These are phyloP conservation scores for Parasarocladium wereldwijsianum DNA, from an alignment of 2,329 filamentous ascomycete species.

Conservation along the genomic window DNA sequence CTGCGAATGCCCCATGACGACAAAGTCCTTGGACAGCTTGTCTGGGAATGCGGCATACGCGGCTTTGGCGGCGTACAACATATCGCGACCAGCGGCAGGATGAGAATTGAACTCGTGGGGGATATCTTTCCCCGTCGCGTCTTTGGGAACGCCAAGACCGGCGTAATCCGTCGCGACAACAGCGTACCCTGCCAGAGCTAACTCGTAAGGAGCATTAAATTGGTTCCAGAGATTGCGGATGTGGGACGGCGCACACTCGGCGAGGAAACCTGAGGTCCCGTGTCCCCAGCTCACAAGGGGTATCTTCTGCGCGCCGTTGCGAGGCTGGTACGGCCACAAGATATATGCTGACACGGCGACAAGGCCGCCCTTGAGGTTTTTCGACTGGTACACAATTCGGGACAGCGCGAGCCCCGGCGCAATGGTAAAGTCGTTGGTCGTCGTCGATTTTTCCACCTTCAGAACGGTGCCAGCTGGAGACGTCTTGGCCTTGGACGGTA, in stretches of 20 bases:
- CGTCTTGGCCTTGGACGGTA: constrained; percentile 9
- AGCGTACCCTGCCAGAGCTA: constrained; percentile 26
- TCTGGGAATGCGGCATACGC: constrained; percentile 22
- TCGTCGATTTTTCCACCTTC: constrained; percentile 23
- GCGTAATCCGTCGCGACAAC: constrained; percentile 30
- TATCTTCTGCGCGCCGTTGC: constrained; percentile 5
- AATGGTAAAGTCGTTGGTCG: constrained; percentile 21
- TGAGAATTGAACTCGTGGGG: constrained; percentile 15
- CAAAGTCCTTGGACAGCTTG: constrained; percentile 19
- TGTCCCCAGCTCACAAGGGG: constrained; percentile 27
- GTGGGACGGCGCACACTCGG: constrained; percentile 23
- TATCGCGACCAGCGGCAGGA: constrained; percentile 24
- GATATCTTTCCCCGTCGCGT: constrained; percentile 18
- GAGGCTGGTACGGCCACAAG: constrained; percentile 27
- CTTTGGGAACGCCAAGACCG: constrained; percentile 23
- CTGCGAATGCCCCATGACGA: constrained; percentile 30
- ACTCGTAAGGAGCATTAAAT: constrained; percentile 20
- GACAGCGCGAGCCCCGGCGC: constrained; percentile 27
- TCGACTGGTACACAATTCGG: constrained; percentile 31
- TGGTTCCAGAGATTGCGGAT: constrained; percentile 25
- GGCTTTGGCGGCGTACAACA: constrained; percentile 25
- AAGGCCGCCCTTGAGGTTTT: constrained; percentile 25
- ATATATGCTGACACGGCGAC: constrained; percentile 33
- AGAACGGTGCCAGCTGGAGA: constrained; percentile 21
- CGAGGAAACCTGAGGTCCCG: constrained; percentile 25